Evolutionary conservation across 495 filamentous ascomycete species (phyloP), one percentile per base, ranked within the genome.

Genomic region (Pseudomonodictys pantanalensis): DNA sequence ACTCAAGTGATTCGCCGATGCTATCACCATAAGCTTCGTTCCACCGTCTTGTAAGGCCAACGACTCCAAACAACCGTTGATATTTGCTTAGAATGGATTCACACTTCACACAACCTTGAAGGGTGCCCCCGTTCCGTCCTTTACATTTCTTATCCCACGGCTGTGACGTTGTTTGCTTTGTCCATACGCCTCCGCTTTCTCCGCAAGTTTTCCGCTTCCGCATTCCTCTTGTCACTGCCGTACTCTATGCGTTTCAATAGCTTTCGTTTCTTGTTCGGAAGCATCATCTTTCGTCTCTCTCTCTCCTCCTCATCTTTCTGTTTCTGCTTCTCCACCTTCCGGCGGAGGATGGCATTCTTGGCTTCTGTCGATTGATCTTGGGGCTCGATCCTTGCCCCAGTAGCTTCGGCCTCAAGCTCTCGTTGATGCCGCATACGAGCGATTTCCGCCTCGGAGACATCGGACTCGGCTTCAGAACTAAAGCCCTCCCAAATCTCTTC

Each of bases 381-480:
- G 12, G 64, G 26, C 24, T 79, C 72, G 69, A 81, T 78, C 0
- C 76, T 74, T 46, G 78, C 72, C 61, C 85, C 85, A 9, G 78
- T 76, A 23, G 92, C 84, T 73, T 97, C 92, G 30, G 95, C 92
- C 73, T 96, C 91, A 12, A 97, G 79, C 73, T 98, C 93, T 50
- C 81, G 83, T 74, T 97, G 93, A 70, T 90, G 81, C 58, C 85
- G 86, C 38, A 78, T 75, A 29, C 77, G 72, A 8, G 78, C 74
- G 17, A 69, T 72, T 38, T 76, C 73, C n/a, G 72, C 76, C 17
- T 77, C 76, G 26, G 80, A 78, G 32, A 44, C 73, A 70, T 76
- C 75, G 15, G 73, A 71, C 60, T 79, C 81, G 29, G 78, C 76
- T 24, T 84, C 82, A 54, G 79, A 77, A 1, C 52, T 45, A n/a